phyloP scores from a whole-genome alignment of 257 asterid genomes.

The Solanum chmielewskii region DNA sequence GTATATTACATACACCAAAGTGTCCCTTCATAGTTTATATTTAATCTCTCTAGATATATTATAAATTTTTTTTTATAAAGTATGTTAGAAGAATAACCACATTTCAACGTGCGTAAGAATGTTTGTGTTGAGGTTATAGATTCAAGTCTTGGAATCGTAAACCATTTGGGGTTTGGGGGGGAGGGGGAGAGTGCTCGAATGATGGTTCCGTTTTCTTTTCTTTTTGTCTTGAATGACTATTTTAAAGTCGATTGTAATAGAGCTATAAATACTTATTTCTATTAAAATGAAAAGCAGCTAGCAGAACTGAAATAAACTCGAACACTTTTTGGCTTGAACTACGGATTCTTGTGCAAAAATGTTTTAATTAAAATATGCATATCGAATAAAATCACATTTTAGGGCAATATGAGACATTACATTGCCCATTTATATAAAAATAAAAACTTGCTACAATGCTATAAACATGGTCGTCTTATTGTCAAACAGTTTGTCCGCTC shows the following conservation, averaged over 20 bases:
- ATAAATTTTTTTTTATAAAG: background rate
- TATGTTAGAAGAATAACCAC: background rate
- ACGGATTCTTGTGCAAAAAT: background rate
- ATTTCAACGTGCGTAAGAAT: background rate
- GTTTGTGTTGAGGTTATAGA: background rate
- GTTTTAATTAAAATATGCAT: background rate
- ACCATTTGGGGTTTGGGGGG: background rate
- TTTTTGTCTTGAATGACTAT: too few relatives aligned
- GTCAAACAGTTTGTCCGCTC: background rate
- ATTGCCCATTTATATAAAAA: background rate
- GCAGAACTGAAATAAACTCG: too few relatives aligned
- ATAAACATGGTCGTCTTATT: background rate
- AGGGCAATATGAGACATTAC: background rate
- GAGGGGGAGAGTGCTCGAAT: too few relatives aligned
- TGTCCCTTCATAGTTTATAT: background rate
- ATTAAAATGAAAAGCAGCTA: too few relatives aligned
- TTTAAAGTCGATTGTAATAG: too few relatives aligned
- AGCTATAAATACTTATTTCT: too few relatives aligned
- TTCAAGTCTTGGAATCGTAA: background rate
- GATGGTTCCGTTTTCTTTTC: too few relatives aligned
- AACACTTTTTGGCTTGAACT: background rate
- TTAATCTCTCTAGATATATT: background rate
- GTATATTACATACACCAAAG: background rate
- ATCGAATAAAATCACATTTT: background rate
- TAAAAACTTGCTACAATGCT: background rate